Evolutionary conservation across 257 asterid genomes (phyloP).

Genomic region (Mitragyna speciosa): DNA sequence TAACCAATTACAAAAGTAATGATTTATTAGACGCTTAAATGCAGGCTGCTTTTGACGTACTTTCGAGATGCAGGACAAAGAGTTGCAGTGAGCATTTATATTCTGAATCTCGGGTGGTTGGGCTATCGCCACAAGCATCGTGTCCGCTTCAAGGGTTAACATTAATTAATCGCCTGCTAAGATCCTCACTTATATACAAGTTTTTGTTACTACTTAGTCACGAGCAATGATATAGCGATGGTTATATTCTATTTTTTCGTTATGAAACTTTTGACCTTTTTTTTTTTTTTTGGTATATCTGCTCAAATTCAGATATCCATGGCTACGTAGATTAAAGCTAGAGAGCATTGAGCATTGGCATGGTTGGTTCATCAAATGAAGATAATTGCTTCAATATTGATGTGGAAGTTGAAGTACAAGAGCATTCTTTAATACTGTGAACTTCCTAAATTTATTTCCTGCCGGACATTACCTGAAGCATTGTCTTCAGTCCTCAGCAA

Average conservation of each 20-base stretch:
- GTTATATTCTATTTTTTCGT: too few relatives aligned
- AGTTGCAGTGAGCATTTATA: not conserved
- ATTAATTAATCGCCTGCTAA: too few relatives aligned
- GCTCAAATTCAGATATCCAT: not conserved
- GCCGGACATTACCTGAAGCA: not conserved
- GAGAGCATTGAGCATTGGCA: too few relatives aligned
- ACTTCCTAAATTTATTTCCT: not conserved
- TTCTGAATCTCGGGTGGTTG: not conserved
- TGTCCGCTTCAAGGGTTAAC: not conserved
- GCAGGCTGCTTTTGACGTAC: not conserved
- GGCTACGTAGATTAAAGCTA: too few relatives aligned
- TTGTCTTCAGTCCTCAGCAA: not conserved
- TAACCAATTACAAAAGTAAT: not conserved
- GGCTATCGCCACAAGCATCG: not conserved
- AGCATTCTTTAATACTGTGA: not conserved
- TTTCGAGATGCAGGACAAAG: not conserved
- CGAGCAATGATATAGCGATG: too few relatives aligned
- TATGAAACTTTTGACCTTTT: too few relatives aligned
- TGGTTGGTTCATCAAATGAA: too few relatives aligned
- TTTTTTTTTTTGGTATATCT: too few relatives aligned
- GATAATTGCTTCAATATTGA: not conserved
- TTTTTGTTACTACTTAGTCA: too few relatives aligned
- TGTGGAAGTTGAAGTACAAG: not conserved
- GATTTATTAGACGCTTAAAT: not conserved
- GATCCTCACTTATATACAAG: too few relatives aligned